Conservation (phyloP, 2,329 filamentous ascomycete species). For the Chlorencoelia australis region DNA sequence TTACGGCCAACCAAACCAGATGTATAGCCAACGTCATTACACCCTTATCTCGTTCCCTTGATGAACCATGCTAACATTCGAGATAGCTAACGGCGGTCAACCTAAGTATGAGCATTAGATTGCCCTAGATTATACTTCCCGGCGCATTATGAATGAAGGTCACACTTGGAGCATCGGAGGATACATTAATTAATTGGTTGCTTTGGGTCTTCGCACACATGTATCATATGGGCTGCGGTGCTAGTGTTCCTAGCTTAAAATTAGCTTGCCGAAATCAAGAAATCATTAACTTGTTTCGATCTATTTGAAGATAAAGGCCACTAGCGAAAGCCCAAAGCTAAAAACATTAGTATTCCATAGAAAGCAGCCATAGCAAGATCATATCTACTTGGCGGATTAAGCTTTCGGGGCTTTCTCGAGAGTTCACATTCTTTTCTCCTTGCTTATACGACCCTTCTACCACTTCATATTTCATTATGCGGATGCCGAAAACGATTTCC, state of each 20-base stretch:
- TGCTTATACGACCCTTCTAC: constrained; percentile 20
- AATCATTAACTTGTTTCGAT: too few relatives aligned
- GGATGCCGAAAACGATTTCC: constrained; percentile 25
- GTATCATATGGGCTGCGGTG: constrained; percentile 28
- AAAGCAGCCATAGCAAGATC: too few relatives aligned
- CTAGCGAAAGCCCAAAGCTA: too few relatives aligned
- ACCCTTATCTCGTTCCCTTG: constrained; percentile 14
- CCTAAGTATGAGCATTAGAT: constrained; percentile 28
- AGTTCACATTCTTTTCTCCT: constrained; percentile 14
- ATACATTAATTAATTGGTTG: constrained; percentile 18
- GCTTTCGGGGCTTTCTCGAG: constrained; percentile 19
- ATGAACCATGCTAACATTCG: constrained; percentile 17
- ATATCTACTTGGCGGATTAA: too few relatives aligned
- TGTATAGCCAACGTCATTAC: constrained; percentile 49
- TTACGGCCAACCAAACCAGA: constrained; percentile 40
- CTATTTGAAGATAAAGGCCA: too few relatives aligned
- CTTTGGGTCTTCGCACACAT: constrained; percentile 18
- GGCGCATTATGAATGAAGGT: constrained; percentile 8
- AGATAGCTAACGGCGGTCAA: constrained; percentile 23
- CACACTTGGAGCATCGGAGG: constrained; percentile 10
- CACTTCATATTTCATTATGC: constrained; percentile 20
- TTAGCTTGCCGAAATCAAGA: too few relatives aligned
- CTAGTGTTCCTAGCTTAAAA: constrained; percentile 22
- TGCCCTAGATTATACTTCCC: constrained; percentile 7
- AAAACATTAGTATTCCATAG: too few relatives aligned